A percentile compares a stretch with the other conserved stretches of the same genome.
phyloP scores from a whole-genome alignment of 1,284 basidiomycete genomes.

The Pyrrhoderma noxium region DNA sequence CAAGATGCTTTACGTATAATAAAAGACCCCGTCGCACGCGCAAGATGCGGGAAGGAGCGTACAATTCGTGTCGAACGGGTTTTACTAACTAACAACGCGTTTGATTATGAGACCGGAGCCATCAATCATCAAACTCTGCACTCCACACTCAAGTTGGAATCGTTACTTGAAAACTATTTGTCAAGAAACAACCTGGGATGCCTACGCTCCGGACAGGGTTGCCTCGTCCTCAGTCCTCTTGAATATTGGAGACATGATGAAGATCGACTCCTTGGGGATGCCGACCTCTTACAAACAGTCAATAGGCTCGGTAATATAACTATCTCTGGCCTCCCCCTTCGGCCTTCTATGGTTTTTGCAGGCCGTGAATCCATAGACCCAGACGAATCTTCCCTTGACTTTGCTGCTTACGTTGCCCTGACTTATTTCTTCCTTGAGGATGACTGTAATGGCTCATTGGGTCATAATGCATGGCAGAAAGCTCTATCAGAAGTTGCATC shows the following conservation, averaged over 20 bases:
- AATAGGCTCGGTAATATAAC: slow-evolving; percentile 44
- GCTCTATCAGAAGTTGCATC: slow-evolving; percentile 44
- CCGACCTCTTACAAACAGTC: slow-evolving; percentile 51
- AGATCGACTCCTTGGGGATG: slow-evolving; percentile 43
- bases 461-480: slow-evolving; percentile 58
- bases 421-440: slow-evolving; percentile 73
- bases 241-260: slow-evolving; percentile 67
- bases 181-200: slow-evolving; percentile 40
- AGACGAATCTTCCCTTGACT: slow-evolving; percentile 44
- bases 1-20: slow-evolving; percentile 52
- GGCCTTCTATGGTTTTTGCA: slow-evolving; percentile 70
- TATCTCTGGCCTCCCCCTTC: slow-evolving; percentile 52
- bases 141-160: slow-evolving; percentile 58
- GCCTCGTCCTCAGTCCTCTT: slow-evolving; percentile 65
- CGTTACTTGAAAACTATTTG: slow-evolving; percentile 42
- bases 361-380: slow-evolving; percentile 52
- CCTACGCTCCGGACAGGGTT: slow-evolving; percentile 41
- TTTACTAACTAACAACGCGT: slow-evolving; percentile 51
- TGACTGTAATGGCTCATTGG: slow-evolving; percentile 54
- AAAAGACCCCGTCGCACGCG: slow-evolving; percentile 64
- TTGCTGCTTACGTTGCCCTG: slow-evolving; percentile 62
- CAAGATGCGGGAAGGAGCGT: slow-evolving; percentile 62
- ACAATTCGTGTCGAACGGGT: slow-evolving; percentile 77
- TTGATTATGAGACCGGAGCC: slow-evolving; percentile 43
- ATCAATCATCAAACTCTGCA: slow-evolving; percentile 54